phyloP scores from a whole-genome alignment of 257 asterid genomes.

The Solanum appendiculatum region DNA sequence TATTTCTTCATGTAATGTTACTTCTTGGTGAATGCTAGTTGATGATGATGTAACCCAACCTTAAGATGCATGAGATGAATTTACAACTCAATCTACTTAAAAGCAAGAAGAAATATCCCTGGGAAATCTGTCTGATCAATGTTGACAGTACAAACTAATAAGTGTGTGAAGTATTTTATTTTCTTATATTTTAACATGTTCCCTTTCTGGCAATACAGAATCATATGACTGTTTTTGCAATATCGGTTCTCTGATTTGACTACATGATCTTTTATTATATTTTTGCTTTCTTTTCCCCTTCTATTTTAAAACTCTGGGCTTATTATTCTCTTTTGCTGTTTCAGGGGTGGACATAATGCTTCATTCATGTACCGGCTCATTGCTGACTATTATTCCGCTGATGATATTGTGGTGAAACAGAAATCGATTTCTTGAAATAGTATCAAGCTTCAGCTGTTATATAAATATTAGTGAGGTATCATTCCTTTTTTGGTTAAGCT shows the following conservation, averaged over 20 bases:
- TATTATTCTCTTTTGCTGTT: conserved; percentile 8
- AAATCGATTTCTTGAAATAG: conserved; percentile 53
- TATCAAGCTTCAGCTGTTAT: conserved; percentile 5
- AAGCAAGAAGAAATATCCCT: not conserved
- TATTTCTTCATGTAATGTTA: not conserved
- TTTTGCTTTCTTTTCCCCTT: not conserved
- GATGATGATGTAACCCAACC: not conserved
- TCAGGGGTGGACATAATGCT: conserved; percentile 96
- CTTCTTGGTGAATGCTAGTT: not conserved
- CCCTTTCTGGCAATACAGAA: not conserved
- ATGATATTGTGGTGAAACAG: conserved; percentile 64
- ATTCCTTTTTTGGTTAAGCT: not conserved
- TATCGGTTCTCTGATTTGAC: not conserved
- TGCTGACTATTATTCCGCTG: conserved; percentile 91
- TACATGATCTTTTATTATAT: not conserved
- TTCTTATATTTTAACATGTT: not conserved
- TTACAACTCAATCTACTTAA: not conserved
- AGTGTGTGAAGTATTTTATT: not conserved
- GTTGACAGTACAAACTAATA: not conserved
- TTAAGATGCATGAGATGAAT: not conserved
- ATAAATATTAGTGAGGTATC: conserved; percentile 18
- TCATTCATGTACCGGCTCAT: conserved; percentile 91
- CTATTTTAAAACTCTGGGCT: not conserved
- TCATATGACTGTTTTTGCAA: not conserved
- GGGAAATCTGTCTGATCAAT: not conserved